Conservation (phyloP, 2,329 filamentous ascomycete species). For the Apiospora saccharicola region DNA sequence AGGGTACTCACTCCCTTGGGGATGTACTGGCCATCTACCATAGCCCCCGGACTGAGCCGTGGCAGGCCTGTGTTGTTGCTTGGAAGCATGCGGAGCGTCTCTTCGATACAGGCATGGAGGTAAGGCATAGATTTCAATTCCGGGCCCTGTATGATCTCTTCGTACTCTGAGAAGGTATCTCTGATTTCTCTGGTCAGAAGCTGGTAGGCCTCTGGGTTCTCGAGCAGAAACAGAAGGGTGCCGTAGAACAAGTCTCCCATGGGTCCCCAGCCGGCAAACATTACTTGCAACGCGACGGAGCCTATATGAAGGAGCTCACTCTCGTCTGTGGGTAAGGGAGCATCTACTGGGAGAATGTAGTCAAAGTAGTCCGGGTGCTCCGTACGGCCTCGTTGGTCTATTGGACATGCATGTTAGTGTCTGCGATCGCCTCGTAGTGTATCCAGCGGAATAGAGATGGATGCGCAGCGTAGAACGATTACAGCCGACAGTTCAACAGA, state of each 20-base stretch:
- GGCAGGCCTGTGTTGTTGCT: slow-evolving; percentile 30
- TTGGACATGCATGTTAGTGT: neutral
- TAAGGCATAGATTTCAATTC: slow-evolving; percentile 39
- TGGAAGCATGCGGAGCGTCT: slow-evolving; percentile 42
- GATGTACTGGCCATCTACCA: slow-evolving; percentile 35
- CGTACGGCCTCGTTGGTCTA: slow-evolving; percentile 26
- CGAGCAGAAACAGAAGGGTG: slow-evolving; percentile 33
- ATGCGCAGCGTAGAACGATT: neutral
- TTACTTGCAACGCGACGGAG: slow-evolving; percentile 30
- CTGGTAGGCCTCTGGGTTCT: slow-evolving; percentile 35
- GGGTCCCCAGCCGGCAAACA: slow-evolving; percentile 33
- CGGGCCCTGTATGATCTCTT: slow-evolving; percentile 38
- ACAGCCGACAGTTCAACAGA: neutral
- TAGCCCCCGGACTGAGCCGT: slow-evolving; percentile 33
- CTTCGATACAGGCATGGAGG: slow-evolving; percentile 44
- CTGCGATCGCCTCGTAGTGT: neutral
- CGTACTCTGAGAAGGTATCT: slow-evolving; percentile 36
- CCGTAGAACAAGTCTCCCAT: slow-evolving; percentile 30
- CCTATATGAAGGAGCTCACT: slow-evolving; percentile 28
- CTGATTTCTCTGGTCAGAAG: slow-evolving; percentile 44
- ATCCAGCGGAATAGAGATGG: neutral
- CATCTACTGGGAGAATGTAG: slow-evolving; percentile 27
- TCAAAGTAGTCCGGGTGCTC: slow-evolving; percentile 35
- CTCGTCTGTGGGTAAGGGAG: slow-evolving; percentile 13
- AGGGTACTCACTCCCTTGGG: slow-evolving; percentile 33